Evolutionary conservation across 495 filamentous ascomycete genomes (phyloP), one percentile per base, ranked within the genome.

Genomic region (Thermothielavioides terrestris): DNA sequence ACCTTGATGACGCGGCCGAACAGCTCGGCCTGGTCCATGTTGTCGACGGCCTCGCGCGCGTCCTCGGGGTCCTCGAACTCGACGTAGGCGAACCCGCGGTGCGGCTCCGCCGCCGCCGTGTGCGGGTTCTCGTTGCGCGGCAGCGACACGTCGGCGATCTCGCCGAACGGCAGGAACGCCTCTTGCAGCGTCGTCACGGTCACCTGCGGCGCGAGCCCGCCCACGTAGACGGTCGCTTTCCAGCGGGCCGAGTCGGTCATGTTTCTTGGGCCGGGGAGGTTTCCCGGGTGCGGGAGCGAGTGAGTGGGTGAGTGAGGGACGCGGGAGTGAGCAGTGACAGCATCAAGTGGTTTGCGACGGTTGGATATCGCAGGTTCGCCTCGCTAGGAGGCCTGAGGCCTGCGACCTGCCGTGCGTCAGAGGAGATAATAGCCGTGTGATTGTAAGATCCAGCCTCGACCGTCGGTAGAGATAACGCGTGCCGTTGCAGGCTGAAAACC

Each of bases 1-100:
- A 97, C 92, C 65, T 86, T 94, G 66, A 99, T 83, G 3, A 92
- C 85, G 26, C 86, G 77, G 2, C 91, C 94, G 62, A 88, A 96
- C n/a, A 99, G 75, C 72, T 95, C 89, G 52, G 89, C 83, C 61
- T 94, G 89, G 59, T 99, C 88, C 94, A 97, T 96, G 67, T 99
- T 99, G 75, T 97, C 88, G 62, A 99, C 95, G 31, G 92, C 92
- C 67, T 96, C 92, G 52, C 82, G 84, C 40, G 89, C 90, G 69
- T 99, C 92, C 46, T 81, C 81, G 18, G 81, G 75, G 28, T 86
- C 72, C 59, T 95, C 89, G 65, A 87, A 99, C 61, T 99, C 92
- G 31, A 99, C 87, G 60, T 97, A 97, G 53, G 89, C 94, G 67
- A 96, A 99, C 1, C 92, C 92, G 42, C 90, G 74, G 65, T 99